These are phyloP conservation scores for Capsella bursapastoris DNA, from an alignment of 345 rosid genomes.

Conservation along the genomic window DNA sequence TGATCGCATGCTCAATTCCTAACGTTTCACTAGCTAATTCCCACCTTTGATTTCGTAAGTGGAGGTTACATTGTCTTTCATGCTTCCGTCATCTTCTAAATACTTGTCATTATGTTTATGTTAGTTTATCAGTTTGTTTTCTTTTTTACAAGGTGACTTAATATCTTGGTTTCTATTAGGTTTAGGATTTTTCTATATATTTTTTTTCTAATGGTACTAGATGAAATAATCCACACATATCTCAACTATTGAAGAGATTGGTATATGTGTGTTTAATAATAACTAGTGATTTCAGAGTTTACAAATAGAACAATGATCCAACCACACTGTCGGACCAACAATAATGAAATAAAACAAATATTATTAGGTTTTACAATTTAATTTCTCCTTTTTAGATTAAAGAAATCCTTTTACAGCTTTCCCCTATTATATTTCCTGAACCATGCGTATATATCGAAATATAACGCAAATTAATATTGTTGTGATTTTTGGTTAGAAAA, in stretches of 20 bases:
- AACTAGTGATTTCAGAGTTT: no score
- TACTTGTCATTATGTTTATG: slow-evolving; percentile 9
- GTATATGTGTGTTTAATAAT: no score
- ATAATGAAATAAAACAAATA: no score
- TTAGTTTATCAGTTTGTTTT: slow-evolving; percentile 11
- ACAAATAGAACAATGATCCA: no score
- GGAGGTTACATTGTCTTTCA: slow-evolving; percentile 1
- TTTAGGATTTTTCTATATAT: not conserved
- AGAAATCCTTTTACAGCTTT: not conserved
- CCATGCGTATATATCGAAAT: not conserved
- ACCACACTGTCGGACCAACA: no score
- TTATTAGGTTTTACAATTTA: no score
- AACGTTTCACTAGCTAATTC: slow-evolving; percentile 17
- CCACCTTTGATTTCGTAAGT: slow-evolving; percentile 31
- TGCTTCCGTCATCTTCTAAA: not conserved
- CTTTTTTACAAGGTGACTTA: not conserved
- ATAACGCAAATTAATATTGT: not conserved
- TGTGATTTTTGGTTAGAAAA: not conserved
- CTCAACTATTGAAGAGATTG: no score
- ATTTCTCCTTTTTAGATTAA: no score
- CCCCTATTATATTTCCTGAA: not conserved
- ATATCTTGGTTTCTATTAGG: not conserved
- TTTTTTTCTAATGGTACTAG: not conserved
- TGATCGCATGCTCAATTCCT: slow-evolving; percentile 16
- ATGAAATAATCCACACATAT: no score